A percentile compares a stretch with the other conserved stretches of the same genome.
Conservation (phyloP, 1,284 basidiomycete genomes). For the Dichomitus squalens region DNA sequence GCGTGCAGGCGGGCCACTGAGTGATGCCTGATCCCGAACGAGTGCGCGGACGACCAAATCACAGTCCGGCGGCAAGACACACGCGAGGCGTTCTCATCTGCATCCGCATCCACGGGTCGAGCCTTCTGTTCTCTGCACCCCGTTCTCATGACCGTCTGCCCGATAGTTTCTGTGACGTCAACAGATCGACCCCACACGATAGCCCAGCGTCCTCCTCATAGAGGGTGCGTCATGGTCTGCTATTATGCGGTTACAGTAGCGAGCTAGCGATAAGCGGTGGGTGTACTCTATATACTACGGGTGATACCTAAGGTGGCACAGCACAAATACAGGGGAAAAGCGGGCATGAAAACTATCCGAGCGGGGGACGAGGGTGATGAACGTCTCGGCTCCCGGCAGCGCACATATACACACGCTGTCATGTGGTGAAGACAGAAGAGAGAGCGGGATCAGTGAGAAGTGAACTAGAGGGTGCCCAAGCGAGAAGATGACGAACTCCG, state of each 20-base stretch:
- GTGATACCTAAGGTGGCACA: slow-evolving; percentile 22
- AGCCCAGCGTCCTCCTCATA: background rate
- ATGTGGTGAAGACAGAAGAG: slow-evolving; percentile 2
- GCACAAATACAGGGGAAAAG: slow-evolving; percentile 20
- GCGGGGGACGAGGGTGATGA: slow-evolving; percentile 6
- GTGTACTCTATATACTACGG: slow-evolving; percentile 25
- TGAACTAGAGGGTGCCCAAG: background rate
- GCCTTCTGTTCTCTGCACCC: background rate
- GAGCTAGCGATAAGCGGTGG: slow-evolving; percentile 16
- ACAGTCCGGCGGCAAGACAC: background rate
- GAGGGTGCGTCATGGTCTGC: slow-evolving; percentile 10
- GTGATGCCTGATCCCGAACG: background rate
- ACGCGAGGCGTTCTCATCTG: background rate
- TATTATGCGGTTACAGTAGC: slow-evolving; percentile 23
- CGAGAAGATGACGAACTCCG: background rate
- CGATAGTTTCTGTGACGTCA: background rate
- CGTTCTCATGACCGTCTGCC: background rate
- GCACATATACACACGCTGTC: slow-evolving; percentile 8
- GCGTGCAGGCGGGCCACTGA: background rate
- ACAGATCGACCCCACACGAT: background rate
- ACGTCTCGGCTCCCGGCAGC: background rate
- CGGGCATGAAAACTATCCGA: slow-evolving; percentile 12
- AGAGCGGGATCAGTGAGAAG: background rate
- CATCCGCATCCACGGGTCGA: background rate
- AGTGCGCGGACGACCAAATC: background rate